Conservation (phyloP, 2,329 filamentous ascomycete species). For the Tolypocladium inflatum region DNA sequence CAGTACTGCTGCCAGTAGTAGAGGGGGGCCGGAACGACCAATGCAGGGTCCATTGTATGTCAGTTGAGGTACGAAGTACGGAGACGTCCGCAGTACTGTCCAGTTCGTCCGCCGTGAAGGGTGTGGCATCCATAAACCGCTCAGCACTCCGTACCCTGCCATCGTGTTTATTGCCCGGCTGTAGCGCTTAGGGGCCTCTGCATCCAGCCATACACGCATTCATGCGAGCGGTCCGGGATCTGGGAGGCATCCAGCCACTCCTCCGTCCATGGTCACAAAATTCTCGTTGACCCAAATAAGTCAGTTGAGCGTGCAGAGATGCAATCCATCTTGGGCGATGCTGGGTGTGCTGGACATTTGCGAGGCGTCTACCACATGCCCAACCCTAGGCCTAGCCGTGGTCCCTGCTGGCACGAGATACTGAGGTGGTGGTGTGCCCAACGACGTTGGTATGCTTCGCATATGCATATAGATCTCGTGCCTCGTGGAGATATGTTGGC, state of each 20-base stretch:
- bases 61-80: not conserved
- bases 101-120: not conserved
- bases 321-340: not conserved
- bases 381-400: not conserved
- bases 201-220: not conserved
- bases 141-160: not conserved
- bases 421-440: not conserved
- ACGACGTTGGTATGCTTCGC: not conserved
- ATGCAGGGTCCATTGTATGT: not conserved
- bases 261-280: not conserved
- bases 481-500: not conserved
- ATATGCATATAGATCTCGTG: not conserved
- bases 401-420: not conserved
- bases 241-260: not conserved
- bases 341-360: not conserved
- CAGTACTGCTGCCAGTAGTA: no score
- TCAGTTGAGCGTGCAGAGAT: not conserved
- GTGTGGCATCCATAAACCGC: not conserved
- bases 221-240: not conserved
- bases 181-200: not conserved
- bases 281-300: not conserved
- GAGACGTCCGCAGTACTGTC: not conserved
- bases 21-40: not conserved
- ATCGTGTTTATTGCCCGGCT: not conserved
- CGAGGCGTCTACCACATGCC: not conserved